Evolutionary conservation across 768 basidiomycete genomes (phyloP).

Genomic region (Serpula lacrymans): DNA sequence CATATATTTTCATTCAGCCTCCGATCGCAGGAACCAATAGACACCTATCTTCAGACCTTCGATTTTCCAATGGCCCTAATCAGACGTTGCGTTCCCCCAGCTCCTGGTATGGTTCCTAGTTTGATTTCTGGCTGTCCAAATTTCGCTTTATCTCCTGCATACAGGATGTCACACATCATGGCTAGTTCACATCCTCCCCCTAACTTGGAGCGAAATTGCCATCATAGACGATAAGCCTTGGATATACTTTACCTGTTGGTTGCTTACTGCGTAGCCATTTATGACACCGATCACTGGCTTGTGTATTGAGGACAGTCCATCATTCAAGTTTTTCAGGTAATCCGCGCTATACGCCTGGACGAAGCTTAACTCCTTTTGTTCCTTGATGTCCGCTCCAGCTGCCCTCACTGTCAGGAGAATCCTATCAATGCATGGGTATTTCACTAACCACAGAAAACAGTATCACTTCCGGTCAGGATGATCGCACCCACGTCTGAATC

Average conservation of each 20-base stretch:
- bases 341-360: conserved; percentile 41
- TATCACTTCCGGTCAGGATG: conserved; percentile 88
- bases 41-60: conserved; percentile 17
- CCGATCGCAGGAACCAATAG: too few relatives aligned
- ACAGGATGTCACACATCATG: conserved; percentile 92
- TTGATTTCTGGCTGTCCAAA: conserved; percentile 98
- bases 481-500: conserved; percentile 76
- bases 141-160: conserved; percentile 80
- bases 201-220: conserved; percentile 47
- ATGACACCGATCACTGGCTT: conserved; percentile 95
- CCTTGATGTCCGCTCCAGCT: conserved; percentile 98
- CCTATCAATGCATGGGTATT: too few relatives aligned
- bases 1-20: neutral
- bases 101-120: conserved; percentile 91
- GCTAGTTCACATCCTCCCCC: conserved; percentile 97
- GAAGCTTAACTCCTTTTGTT: conserved; percentile 86
- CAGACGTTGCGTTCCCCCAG: conserved; percentile 90
- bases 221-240: neutral
- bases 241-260: neutral
- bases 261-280: conserved; percentile 81
- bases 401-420: neutral
- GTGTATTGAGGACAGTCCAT: conserved; percentile 48
- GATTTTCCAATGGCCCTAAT: conserved; percentile 85
- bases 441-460: conserved; percentile 53
- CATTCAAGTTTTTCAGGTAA: conserved; percentile 43